Conservation (phyloP, 495 filamentous ascomycete species). For the Hyphodiscus hymeniophilus region DNA sequence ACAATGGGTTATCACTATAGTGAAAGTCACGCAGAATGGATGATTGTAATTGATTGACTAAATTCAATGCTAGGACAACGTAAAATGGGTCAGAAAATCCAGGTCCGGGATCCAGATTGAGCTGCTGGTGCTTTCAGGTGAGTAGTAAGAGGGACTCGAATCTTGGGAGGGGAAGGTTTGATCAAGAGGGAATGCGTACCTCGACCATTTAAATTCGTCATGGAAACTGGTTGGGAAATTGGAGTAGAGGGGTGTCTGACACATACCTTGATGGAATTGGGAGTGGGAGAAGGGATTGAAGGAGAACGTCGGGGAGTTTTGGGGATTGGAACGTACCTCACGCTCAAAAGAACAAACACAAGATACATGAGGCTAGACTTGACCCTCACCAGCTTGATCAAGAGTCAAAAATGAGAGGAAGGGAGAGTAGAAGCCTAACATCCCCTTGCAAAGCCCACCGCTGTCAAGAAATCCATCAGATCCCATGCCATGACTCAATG, state of each 20-base stretch:
- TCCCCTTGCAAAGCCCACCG: background rate
- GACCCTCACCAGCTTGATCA: constrained; percentile 11
- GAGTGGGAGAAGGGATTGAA: background rate
- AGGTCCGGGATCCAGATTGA: constrained; percentile 1
- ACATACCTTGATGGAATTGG: background rate
- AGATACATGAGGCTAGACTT: background rate
- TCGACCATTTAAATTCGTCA: background rate
- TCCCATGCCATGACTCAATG: constrained; percentile 5
- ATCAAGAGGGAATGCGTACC: constrained; percentile 1
- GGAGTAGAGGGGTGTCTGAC: background rate
- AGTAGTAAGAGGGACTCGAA: background rate
- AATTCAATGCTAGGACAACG: background rate
- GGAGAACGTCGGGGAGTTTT: background rate
- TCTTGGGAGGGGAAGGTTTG: background rate
- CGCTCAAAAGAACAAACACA: background rate
- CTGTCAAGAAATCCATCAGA: background rate
- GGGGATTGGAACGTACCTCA: background rate
- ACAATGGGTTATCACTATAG: background rate
- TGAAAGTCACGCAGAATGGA: background rate
- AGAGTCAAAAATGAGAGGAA: constrained; percentile 14
- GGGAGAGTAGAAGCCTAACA: constrained; percentile 20
- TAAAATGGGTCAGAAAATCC: background rate
- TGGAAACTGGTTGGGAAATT: background rate
- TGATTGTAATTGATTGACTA: background rate
- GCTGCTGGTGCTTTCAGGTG: constrained; percentile 1